These are phyloP conservation scores for Durio zibethinus DNA, from an alignment of 345 rosid genomes.

Conservation along the genomic window DNA sequence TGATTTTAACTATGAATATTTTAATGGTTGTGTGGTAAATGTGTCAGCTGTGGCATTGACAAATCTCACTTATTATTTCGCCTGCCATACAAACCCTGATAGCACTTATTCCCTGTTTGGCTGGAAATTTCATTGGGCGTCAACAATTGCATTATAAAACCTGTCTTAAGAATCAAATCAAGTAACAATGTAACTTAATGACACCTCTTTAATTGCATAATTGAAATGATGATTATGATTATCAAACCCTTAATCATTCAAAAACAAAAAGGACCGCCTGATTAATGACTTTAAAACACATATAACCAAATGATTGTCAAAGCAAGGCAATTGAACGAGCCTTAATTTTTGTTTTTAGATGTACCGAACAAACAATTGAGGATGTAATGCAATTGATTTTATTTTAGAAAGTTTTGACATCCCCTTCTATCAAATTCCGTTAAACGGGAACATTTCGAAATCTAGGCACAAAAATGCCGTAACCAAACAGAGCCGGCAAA, in stretches of 20 bases:
- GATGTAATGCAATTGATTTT: not conserved
- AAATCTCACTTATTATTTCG: constrained; percentile 15
- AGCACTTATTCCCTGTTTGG: not conserved
- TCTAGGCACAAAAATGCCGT: not conserved
- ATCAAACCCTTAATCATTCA: not conserved
- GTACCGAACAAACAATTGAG: not conserved
- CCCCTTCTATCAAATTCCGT: not conserved
- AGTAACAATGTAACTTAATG: not conserved
- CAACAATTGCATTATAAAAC: not conserved
- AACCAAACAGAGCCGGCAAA: not conserved
- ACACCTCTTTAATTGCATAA: not conserved
- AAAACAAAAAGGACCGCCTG: not conserved
- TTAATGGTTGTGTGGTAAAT: constrained; percentile 1
- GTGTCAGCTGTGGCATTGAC: constrained; percentile 28
- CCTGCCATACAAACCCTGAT: not conserved
- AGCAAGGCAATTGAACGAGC: not conserved
- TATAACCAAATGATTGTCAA: not conserved
- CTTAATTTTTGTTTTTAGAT: not conserved
- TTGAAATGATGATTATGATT: not conserved
- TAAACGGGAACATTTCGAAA: no score
- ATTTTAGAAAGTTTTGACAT: not conserved
- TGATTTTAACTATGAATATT: not conserved
- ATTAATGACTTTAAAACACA: not conserved
- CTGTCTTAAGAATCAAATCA: not conserved
- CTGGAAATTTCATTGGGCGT: not conserved